Percentiles rank a stretch among this genome's conserved stretches.
Conservation (phyloP, 345 rosid species). For the Aquilaria sinensis region DNA sequence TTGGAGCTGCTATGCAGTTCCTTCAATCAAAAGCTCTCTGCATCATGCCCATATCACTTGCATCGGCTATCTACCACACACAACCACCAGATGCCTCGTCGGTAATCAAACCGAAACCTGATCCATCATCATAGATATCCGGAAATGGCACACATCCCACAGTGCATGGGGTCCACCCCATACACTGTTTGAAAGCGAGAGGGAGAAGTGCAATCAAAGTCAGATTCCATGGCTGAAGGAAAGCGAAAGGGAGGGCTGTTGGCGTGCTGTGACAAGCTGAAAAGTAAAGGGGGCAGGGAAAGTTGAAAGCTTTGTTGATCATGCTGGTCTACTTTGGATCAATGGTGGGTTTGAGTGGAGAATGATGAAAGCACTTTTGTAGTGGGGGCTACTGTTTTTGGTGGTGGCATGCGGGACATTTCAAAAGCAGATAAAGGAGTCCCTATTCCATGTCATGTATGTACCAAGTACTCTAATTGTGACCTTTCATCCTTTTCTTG, state of each 20-base stretch:
- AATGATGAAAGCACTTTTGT: conserved; percentile 55
- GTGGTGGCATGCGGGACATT: conserved; percentile 67
- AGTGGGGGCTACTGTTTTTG: conserved; percentile 40
- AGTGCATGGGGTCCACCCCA: conserved; percentile 33
- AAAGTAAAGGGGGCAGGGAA: conserved; percentile 20
- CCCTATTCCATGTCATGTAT: no score
- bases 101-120: conserved; percentile 70
- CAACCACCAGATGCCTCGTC: conserved; percentile 76
- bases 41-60: conserved; percentile 97
- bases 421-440: conserved; percentile 20
- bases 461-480: not conserved
- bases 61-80: conserved; percentile 81
- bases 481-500: conserved; percentile 4
- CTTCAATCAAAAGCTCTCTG: conserved; percentile 97
- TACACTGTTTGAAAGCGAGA: conserved; percentile 14
- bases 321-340: conserved; percentile 34
- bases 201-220: conserved; percentile 53
- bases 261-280: conserved; percentile 30
- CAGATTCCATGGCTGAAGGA: conserved; percentile 39
- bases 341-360: conserved; percentile 52
- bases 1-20: conserved; percentile 96
- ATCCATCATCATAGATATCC: conserved; percentile 49
- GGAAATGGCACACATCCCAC: conserved; percentile 29
- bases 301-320: conserved; percentile 59
- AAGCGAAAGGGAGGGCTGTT: conserved; percentile 17